Base-by-base conservation (phyloP, 305 asterid species). In the Ilex paraguariensis region DNA sequence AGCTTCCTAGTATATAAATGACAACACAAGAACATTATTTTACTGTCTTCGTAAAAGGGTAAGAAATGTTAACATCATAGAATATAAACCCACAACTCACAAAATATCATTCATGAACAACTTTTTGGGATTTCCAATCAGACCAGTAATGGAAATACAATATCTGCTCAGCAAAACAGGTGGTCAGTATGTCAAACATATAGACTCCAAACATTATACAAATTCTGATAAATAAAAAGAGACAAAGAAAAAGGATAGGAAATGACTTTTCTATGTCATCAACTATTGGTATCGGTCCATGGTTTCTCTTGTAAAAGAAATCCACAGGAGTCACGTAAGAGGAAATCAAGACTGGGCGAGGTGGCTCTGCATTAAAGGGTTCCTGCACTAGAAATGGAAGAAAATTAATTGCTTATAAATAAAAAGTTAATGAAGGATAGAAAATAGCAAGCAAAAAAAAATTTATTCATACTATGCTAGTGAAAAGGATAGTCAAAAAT, bases 281-380 rank as follows among this genome's bases (percentile, higher is more conserved):
- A 31, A 92, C 91, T 10, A 84, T 46, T 28, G 98, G 97, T 68
- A 92, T 87, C 11, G 98, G 98, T 57, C 97, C 96, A 59, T 89
- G 98, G 75, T 89, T 89, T 81, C 97, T 81, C 86, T 89, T 92
- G 64, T 85, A 92, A 74, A 89, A 92, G 79, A 83, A 80, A 17
- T 89, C 95, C 56, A 82, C 91, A 10, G 96, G 91, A 33, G 97
- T 92, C 28, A 92, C 75, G 64, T 87, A 89, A 45, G 96, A 82
- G 16, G 88, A 73, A 66, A 92, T 78, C 57, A 92, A 79, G 72
- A 73, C 85, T 2, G 76, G 55, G 58, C 95, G 95, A 14, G 73
- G 87, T 5, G 98, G 98, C 81, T 88, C 96, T 0, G 98, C 96
- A 78, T 88, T 91, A 75, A 87, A 92, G 50, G 96, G 98, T 57